Evolutionary conservation across 2,329 filamentous ascomycete species (phyloP).

Genomic region (Trichophaea hybrida): DNA sequence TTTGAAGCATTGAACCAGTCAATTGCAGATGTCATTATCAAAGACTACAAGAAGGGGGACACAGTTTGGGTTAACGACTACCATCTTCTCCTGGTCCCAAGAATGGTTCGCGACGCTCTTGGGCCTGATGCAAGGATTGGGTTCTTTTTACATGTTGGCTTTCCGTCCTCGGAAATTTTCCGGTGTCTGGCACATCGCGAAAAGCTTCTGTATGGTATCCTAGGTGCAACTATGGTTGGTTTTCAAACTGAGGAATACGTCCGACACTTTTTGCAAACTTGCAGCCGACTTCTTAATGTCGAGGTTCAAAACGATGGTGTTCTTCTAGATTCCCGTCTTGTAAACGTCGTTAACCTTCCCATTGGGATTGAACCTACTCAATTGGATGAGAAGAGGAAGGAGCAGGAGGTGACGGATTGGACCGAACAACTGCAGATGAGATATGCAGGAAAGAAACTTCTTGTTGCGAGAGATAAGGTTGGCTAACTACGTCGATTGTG

Average conservation of each 20-base stretch:
- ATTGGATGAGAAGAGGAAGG: constrained; percentile 54
- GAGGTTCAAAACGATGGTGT: constrained; percentile 80
- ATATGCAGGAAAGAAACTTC: constrained; percentile 77
- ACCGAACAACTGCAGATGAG: constrained; percentile 64
- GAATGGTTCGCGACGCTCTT: constrained; percentile 76
- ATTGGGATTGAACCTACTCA: constrained; percentile 83
- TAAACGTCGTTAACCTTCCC: constrained; percentile 70
- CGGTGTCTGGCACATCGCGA: constrained; percentile 76
- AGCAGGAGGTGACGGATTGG: constrained; percentile 63
- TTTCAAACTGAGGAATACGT: constrained; percentile 92
- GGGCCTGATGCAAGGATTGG: constrained; percentile 80
- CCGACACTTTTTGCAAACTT: constrained; percentile 88
- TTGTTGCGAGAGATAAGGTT: constrained; percentile 77
- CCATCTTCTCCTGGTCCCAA: constrained; percentile 74
- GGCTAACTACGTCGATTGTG: background rate
- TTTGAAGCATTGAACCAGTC: constrained; percentile 86
- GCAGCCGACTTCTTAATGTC: constrained; percentile 76
- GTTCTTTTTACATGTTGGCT: constrained; percentile 89
- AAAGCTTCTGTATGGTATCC: constrained; percentile 77
- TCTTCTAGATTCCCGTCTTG: constrained; percentile 81
- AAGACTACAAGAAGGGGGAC: constrained; percentile 86
- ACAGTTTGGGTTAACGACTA: constrained; percentile 95
- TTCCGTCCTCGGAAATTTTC: constrained; percentile 93
- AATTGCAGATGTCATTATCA: constrained; percentile 79
- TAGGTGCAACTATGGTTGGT: constrained; percentile 80